Base-by-base conservation (phyloP, 2,329 filamentous ascomycete genomes). In the Neofusicoccum ribis region DNA sequence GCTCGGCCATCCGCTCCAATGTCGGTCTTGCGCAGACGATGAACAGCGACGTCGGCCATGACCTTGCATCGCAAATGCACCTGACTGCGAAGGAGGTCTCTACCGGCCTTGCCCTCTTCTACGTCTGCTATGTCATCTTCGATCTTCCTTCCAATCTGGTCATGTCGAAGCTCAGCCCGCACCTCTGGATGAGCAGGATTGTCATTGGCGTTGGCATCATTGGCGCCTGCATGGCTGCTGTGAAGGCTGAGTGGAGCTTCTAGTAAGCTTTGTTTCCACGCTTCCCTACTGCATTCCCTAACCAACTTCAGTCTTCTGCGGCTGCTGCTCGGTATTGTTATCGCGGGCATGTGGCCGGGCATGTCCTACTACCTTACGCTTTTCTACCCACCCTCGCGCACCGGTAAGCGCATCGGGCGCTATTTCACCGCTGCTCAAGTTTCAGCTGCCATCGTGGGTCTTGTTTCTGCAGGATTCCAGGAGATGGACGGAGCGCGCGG, bases 21-120 rank as follows among this genome's bases (percentile, higher is more conserved):
- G 91, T 97, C 69, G 92, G 92, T 67, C 88, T 97, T 70, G 91
- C 93, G n/a, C 92, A 97, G 80, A 97, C 93, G 1, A 97, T 97
- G 93, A 97, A 97, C 79, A 79, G 75, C 36, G 79, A 84, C 17
- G 79, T 85, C 47, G 84, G 85, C 39, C 92, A 97, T 74, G 89
- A 95, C 73, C 86, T 97, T n/a, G 85, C 85, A 70, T 85, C 86
- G 2, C 85, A 90, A 43, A 84, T 97, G 59, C 74, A 87, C 66
- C 81, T 96, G 69, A 88, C 87, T 0, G 79, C 89, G 9, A 91
- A 90, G 71, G 89, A 97, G 77, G 88, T 92, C 15, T 96, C 92
- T 0, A 93, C 91, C 0, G 92, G 91, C 56, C 81, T 97, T 44
- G 91, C 93, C 3, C 83, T 97, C 15, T 97, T 97, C 82, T 97